Evolutionary conservation across 257 asterid genomes (phyloP).

Genomic region (Nemophila menziesii): DNA sequence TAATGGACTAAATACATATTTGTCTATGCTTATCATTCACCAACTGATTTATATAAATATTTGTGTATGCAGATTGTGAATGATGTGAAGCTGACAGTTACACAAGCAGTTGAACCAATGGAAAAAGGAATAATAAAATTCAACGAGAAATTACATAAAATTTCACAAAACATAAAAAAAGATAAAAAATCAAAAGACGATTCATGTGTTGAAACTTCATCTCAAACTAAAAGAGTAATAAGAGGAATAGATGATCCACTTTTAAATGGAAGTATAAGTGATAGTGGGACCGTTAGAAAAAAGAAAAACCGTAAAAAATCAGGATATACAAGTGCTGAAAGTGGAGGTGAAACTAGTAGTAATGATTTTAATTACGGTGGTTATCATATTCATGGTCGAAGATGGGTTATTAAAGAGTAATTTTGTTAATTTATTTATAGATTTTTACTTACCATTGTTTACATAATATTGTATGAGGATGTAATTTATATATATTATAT

Average conservation of each 20-base stretch:
- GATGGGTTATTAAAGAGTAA: conserved; percentile 85
- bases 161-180: conserved; percentile 80
- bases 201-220: conserved; percentile 38
- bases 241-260: conserved; percentile 88
- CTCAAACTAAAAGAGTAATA: conserved; percentile 42
- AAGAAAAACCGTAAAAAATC: conserved; percentile 62
- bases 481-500: too few relatives aligned
- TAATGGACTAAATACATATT: too few relatives aligned
- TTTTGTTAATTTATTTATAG: too few relatives aligned
- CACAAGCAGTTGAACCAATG: conserved; percentile 88
- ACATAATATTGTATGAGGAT: too few relatives aligned
- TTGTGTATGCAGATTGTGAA: conserved; percentile 61
- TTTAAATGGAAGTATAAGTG: conserved; percentile 80
- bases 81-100: conserved; percentile 80
- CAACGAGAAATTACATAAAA: conserved; percentile 58
- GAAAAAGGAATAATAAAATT: conserved; percentile 81
- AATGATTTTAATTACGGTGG: conserved; percentile 50
- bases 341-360: conserved; percentile 69
- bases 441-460: too few relatives aligned
- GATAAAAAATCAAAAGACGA: conserved; percentile 63
- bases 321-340: conserved; percentile 82
- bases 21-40: too few relatives aligned
- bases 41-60: background rate
- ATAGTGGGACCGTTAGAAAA: conserved; percentile 48
- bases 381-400: conserved; percentile 56